Base-by-base conservation (phyloP, 1,139 yeast genomes). In the Lizanozyma gosingica region DNA sequence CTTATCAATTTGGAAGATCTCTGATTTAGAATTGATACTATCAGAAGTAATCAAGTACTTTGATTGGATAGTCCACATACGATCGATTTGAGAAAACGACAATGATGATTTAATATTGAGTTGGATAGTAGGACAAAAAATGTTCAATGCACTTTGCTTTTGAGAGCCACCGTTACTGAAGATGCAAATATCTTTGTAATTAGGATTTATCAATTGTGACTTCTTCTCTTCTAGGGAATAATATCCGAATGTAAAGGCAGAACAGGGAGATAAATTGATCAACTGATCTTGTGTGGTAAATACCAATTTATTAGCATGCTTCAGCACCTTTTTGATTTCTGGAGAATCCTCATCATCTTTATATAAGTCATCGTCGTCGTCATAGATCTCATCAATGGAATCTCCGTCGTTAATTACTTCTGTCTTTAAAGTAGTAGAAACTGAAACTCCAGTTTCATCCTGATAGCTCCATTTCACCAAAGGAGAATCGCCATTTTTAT, bases 41-140 rank as follows among this genome's bases (percentile, higher is more conserved):
- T 83, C 90, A 0, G 95, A 84, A 0, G 95, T 84, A 22, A 88
- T 70, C 43, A 88, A 65, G 55, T 73, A 87, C 40, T 59, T 59
- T 43, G 71, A 67, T 45, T 68, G 60, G 33, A 81, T 57, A 35
- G 86, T 82, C 85, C 92, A 83, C 56, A 87, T 74, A 49, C 85
- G 76, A 44, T 83, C 80, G 33, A 85, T 78, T 48, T 85, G 81
- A 2, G 83, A 78, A 44, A 90, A 88, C 39, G 80, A 79, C 37
- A 90, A 65, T 0, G 94, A 79, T 4, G 86, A 76, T 40, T 78
- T 76, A 34, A 87, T 78, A 0, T 54, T 54, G 1, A 90, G 90
- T 47, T 79, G 80, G 6, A 83, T 68, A 9, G 80, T 69, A 6
- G 86, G 86, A 11, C 76, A 70, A 37, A 82, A 65, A 6, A 83